phyloP scores from a whole-genome alignment of 805 yeast species.

The Barnettozyma sucrosica region DNA sequence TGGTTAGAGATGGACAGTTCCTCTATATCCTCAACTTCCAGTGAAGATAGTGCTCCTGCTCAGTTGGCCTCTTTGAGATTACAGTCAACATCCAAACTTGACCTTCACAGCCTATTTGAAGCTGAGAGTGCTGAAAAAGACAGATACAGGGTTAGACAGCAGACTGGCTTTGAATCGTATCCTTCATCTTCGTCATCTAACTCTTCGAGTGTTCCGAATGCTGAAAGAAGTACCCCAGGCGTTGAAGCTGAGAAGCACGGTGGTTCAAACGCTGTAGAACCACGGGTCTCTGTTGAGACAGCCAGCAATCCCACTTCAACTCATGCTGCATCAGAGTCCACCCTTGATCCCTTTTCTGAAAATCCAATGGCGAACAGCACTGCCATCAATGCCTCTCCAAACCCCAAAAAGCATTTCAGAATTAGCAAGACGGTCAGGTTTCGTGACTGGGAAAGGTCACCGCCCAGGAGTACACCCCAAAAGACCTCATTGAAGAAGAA shows the following conservation, averaged over 20 bases:
- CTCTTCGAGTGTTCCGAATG: neutral
- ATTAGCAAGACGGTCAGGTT: constrained; percentile 9
- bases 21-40: constrained; percentile 1
- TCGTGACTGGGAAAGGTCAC: constrained; percentile 4
- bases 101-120: constrained; percentile 1
- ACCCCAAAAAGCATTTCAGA: neutral
- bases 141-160: neutral
- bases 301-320: neutral
- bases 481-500: constrained; percentile 1
- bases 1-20: constrained; percentile 1
- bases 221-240: neutral
- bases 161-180: neutral
- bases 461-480: neutral
- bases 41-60: constrained; percentile 6
- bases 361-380: constrained; percentile 1
- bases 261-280: too few species aligned
- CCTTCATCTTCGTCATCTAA: neutral
- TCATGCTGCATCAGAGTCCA: neutral
- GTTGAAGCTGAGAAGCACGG: neutral
- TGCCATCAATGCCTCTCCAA: neutral
- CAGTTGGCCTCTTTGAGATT: constrained; percentile 10
- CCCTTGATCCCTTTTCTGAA: constrained; percentile 4
- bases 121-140: neutral
- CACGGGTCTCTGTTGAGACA: neutral
- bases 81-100: constrained; percentile 1